These are phyloP conservation scores for Posidonia australis DNA, from an alignment of 106 monocot genomes.

Conservation along the genomic window DNA sequence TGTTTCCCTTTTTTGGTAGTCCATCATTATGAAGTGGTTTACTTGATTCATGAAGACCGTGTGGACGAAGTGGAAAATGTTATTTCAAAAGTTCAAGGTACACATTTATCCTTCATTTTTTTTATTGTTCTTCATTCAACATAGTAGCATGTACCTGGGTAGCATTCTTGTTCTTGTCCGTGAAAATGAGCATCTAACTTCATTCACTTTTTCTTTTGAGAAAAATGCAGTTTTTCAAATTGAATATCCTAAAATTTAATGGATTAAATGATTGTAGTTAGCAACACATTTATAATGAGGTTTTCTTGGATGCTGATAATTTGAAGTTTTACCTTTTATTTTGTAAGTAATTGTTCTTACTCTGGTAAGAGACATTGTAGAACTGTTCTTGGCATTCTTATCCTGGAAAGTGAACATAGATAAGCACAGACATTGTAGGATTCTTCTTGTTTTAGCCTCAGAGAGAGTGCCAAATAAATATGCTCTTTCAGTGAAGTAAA, in stretches of 20 bases:
- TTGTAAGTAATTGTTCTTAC: neutral
- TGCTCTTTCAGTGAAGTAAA: too few species aligned
- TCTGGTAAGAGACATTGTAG: too few species aligned
- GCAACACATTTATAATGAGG: neutral
- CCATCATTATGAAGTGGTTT: constrained; percentile 97
- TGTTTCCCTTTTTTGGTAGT: constrained; percentile 31
- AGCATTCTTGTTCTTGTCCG: neutral
- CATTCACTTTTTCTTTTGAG: too few species aligned
- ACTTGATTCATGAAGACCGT: constrained; percentile 81
- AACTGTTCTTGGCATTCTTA: too few species aligned
- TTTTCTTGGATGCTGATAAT: neutral
- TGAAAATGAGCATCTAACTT: neutral
- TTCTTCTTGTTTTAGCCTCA: too few species aligned
- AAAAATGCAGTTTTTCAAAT: too few species aligned
- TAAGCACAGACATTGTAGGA: too few species aligned
- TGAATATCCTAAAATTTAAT: too few species aligned
- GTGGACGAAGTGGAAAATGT: constrained; percentile 56
- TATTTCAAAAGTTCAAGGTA: constrained; percentile 85
- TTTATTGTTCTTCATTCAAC: neutral
- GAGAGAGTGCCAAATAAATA: too few species aligned
- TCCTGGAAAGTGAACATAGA: too few species aligned
- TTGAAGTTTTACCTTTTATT: neutral
- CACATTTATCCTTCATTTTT: neutral
- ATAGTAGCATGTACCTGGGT: neutral
- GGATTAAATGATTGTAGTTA: too few species aligned